Conservation (phyloP, 1,139 yeast species). For the Blastobotrys serpentis region DNA sequence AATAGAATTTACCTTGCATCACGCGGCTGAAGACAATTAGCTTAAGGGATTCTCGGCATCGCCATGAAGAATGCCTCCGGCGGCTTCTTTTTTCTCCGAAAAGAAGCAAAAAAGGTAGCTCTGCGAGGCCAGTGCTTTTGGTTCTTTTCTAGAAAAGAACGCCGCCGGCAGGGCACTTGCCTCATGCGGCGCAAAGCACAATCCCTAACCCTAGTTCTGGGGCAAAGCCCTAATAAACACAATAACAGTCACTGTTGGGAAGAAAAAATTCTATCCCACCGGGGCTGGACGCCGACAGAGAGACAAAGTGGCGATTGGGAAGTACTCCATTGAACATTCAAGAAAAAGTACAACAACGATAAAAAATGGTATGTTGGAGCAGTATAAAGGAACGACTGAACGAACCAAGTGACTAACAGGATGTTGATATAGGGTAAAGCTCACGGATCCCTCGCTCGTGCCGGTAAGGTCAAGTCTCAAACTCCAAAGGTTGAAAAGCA, state of each 20-base stretch:
- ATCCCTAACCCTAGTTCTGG: too few species aligned
- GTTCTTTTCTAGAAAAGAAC: too few species aligned
- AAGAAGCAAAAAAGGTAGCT: too few species aligned
- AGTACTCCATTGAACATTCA: neutral
- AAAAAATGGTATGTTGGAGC: conserved; percentile 8
- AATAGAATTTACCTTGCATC: too few species aligned
- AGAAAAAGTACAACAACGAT: conserved; percentile 1
- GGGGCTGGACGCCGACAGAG: neutral
- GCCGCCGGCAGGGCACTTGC: too few species aligned
- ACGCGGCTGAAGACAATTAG: too few species aligned
- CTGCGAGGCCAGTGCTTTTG: too few species aligned
- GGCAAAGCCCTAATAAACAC: neutral
- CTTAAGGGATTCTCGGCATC: too few species aligned
- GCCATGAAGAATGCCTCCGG: too few species aligned
- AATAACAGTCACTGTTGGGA: neutral
- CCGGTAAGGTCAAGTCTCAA: conserved; percentile 99
- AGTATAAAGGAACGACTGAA: neutral
- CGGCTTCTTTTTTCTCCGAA: too few species aligned
- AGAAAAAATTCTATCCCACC: neutral
- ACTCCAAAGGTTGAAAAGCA: conserved; percentile 94
- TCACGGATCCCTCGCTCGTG: conserved; percentile 99
- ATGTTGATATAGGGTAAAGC: conserved; percentile 66
- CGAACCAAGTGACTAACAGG: neutral
- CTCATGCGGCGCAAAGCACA: too few species aligned
- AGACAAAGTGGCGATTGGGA: neutral